Percentiles rank a stretch among this genome's conserved stretches.
These are phyloP conservation scores for Bauhinia variegata DNA, from an alignment of 306 rosid genomes.

Conservation along the genomic window DNA sequence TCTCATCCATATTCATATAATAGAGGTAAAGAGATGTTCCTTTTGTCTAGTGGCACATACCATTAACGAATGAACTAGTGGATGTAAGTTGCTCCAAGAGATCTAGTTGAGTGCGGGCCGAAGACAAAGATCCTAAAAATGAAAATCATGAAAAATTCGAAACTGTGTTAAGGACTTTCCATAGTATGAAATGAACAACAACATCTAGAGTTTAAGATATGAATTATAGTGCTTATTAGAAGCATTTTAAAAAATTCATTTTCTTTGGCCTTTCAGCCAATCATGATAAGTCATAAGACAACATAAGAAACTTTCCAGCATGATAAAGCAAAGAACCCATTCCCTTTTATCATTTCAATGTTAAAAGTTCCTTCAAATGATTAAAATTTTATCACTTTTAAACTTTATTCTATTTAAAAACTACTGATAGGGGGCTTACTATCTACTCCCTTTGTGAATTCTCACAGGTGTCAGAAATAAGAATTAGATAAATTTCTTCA, in stretches of 20 bases:
- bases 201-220: neutral
- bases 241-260: neutral
- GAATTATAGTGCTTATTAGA: neutral
- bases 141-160: constrained; percentile 21
- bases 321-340: too few species aligned
- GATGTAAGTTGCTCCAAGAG: constrained; percentile 92
- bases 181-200: neutral
- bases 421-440: too few species aligned
- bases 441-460: neutral
- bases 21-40: neutral
- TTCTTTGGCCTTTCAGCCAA: neutral
- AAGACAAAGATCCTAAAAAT: constrained; percentile 64
- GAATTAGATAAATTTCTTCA: neutral
- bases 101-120: constrained; percentile 80
- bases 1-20: neutral
- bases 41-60: too few species aligned
- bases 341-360: too few species aligned
- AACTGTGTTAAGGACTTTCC: constrained; percentile 18
- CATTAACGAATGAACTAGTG: constrained; percentile 55
- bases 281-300: neutral
- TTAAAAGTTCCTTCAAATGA: neutral
- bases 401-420: neutral
- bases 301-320: neutral
- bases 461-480: neutral
- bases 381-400: too few species aligned